These are phyloP conservation scores for Ustilago cynodontis DNA, from an alignment of 1,284 basidiomycete genomes.

Conservation along the genomic window DNA sequence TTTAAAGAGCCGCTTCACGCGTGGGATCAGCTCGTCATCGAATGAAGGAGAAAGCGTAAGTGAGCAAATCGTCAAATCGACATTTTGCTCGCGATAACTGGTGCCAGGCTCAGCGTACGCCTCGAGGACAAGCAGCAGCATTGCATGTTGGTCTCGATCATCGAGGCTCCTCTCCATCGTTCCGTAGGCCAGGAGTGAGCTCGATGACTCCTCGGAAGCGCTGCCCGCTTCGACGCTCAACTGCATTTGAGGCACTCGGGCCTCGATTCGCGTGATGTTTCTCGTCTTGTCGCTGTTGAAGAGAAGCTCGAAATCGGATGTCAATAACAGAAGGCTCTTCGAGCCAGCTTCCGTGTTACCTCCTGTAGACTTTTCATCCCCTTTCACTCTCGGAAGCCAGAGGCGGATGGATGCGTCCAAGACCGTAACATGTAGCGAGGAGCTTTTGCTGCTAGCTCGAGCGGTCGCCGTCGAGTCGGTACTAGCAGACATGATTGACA, in stretches of 20 bases:
- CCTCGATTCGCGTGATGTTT: constrained; percentile 33
- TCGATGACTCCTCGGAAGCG: constrained; percentile 12
- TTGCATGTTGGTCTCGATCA: constrained; percentile 43
- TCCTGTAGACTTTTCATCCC: background rate
- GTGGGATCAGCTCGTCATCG: constrained; percentile 77
- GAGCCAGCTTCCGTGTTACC: background rate
- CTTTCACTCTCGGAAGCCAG: constrained; percentile 19
- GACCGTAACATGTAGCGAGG: constrained; percentile 34
- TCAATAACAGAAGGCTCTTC: constrained; percentile 33
- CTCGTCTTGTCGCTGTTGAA: constrained; percentile 45
- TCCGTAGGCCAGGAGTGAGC: constrained; percentile 26
- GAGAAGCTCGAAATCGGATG: constrained; percentile 29
- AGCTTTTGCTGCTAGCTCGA: constrained; percentile 19
- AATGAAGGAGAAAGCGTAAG: constrained; percentile 78
- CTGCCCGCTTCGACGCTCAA: constrained; percentile 24
- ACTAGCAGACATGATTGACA: constrained; percentile 51
- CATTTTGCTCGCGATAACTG: constrained; percentile 79
- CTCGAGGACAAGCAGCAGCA: constrained; percentile 78
- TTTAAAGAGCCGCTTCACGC: constrained; percentile 79
- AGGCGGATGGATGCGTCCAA: constrained; percentile 37
- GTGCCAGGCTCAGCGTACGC: constrained; percentile 78
- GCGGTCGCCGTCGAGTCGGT: constrained; percentile 48
- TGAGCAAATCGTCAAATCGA: constrained; percentile 78
- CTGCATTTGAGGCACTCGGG: constrained; percentile 33
- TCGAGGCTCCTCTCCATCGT: constrained; percentile 38